Evolutionary conservation across 2,329 filamentous ascomycete species (phyloP).

Genomic region (Annulohypoxylon truncatum): DNA sequence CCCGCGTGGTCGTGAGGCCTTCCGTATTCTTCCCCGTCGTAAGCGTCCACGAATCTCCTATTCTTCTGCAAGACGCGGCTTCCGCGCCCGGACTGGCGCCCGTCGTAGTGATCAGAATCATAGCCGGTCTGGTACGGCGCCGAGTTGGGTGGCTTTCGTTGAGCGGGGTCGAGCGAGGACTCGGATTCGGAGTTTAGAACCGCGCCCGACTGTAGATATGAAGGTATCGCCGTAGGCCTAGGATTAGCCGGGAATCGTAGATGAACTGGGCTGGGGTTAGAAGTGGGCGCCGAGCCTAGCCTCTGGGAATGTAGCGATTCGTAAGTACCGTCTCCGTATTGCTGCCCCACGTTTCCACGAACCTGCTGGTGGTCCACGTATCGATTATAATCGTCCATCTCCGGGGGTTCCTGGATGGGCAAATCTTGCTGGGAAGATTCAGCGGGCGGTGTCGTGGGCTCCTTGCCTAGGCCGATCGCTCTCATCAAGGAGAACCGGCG

Average conservation of each 20-base stretch:
- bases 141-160: conserved; percentile 56
- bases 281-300: conserved; percentile 42
- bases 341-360: conserved; percentile 41
- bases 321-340: conserved; percentile 55
- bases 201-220: conserved; percentile 60
- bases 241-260: conserved; percentile 57
- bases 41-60: conserved; percentile 89
- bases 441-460: conserved; percentile 61
- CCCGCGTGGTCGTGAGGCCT: conserved; percentile 75
- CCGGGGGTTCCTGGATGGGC: conserved; percentile 62
- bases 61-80: conserved; percentile 81
- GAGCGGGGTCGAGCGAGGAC: conserved; percentile 61
- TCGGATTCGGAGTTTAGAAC: conserved; percentile 65
- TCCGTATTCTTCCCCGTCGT: conserved; percentile 77
- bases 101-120: conserved; percentile 58
- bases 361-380: conserved; percentile 50
- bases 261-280: conserved; percentile 53
- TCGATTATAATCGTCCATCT: conserved; percentile 53
- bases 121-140: conserved; percentile 59
- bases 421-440: conserved; percentile 64
- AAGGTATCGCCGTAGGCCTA: conserved; percentile 59
- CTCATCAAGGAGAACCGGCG: conserved; percentile 79
- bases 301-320: conserved; percentile 52
- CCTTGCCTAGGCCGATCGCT: conserved; percentile 69
- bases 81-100: conserved; percentile 53